A percentile compares a stretch with the other conserved stretches of the same genome.
phyloP scores from a whole-genome alignment of 306 rosid species.

The Astragalus membranaceus region DNA sequence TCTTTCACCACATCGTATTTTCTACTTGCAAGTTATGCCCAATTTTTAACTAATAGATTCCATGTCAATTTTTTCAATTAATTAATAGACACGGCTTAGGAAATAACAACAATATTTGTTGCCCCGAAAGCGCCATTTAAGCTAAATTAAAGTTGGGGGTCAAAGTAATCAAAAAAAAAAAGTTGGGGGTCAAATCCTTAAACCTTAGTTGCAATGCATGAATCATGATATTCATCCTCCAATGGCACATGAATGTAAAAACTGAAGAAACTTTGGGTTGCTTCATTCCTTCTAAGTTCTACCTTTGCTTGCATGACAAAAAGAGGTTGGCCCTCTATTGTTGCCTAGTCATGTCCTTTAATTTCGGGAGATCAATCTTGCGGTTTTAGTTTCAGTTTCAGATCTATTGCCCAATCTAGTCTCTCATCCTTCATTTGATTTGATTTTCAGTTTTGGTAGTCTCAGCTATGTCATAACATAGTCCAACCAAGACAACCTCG shows the following conservation, averaged over 20 bases:
- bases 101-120: background rate
- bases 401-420: conserved; percentile 39
- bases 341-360: conserved; percentile 17
- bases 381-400: conserved; percentile 13
- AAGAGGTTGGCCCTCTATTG: conserved; percentile 23
- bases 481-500: conserved; percentile 20
- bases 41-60: background rate
- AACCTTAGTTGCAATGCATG: background rate
- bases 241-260: background rate
- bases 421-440: no score
- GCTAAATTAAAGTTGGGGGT: conserved; percentile 20
- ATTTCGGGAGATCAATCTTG: background rate
- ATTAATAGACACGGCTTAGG: background rate
- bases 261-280: conserved; percentile 17
- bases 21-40: no score
- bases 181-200: conserved; percentile 30
- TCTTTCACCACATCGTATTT: background rate
- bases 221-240: background rate
- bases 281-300: background rate
- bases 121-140: conserved; percentile 37
- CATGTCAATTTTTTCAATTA: background rate
- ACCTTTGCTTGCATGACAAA: conserved; percentile 30
- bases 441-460: background rate
- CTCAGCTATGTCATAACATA: conserved; percentile 2
- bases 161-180: no score